These are phyloP conservation scores for Paramecium bursaria DNA, from an alignment of 73 alveolate species.

Conservation along the genomic window DNA sequence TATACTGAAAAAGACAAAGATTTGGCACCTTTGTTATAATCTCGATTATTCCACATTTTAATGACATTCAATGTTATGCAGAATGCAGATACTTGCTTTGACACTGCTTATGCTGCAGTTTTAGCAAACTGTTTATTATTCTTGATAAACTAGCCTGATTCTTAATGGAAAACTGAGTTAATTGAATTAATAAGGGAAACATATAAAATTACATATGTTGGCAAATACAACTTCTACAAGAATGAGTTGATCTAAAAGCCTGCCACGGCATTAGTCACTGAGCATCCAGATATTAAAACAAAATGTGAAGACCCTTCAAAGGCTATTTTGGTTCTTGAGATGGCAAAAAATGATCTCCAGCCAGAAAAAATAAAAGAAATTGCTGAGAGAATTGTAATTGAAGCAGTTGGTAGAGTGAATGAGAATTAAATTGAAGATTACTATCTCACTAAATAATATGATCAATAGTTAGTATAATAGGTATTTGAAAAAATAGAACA, in stretches of 20 bases:
- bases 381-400: slow-evolving; percentile 5
- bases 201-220: background rate
- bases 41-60: slow-evolving; percentile 14
- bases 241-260: slow-evolving; percentile 11
- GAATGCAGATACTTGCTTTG: slow-evolving; percentile 30
- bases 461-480: too few relatives aligned
- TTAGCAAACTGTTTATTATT: slow-evolving; percentile 15
- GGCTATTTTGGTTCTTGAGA: slow-evolving; percentile 3
- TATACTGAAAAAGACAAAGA: slow-evolving; percentile 28
- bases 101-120: slow-evolving; percentile 9
- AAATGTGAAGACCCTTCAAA: slow-evolving; percentile 46
- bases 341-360: background rate
- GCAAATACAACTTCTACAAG: background rate
- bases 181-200: slow-evolving; percentile 9
- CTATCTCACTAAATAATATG: too few relatives aligned
- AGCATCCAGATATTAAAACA: background rate
- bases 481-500: too few relatives aligned
- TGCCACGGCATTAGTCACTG: background rate
- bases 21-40: slow-evolving; percentile 18
- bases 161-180: background rate
- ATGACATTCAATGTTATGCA: slow-evolving; percentile 42
- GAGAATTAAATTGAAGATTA: too few relatives aligned
- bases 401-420: slow-evolving; percentile 42
- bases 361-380: background rate
- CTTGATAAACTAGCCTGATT: background rate